Conservation (phyloP, 768 basidiomycete genomes). For the Mycena amicta region DNA sequence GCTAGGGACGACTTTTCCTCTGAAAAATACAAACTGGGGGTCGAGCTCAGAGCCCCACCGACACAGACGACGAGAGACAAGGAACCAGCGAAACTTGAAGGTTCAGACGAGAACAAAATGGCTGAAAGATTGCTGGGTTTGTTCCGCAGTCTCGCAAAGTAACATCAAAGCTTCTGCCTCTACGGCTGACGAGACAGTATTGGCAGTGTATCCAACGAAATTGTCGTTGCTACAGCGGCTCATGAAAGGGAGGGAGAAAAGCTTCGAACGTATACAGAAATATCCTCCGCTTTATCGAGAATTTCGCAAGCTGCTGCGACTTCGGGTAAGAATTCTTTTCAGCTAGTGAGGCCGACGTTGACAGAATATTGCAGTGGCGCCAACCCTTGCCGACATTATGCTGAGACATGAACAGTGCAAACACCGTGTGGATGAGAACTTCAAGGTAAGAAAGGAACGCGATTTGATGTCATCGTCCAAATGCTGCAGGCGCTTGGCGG, state of each 20-base stretch:
- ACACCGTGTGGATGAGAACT: constrained; percentile 41
- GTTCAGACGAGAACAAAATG: constrained; percentile 11
- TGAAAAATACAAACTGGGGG: constrained; percentile 13
- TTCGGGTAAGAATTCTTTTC: constrained; percentile 11
- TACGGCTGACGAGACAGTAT: background rate
- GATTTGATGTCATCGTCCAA: background rate
- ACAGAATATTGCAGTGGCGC: constrained; percentile 31
- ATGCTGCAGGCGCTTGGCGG: constrained; percentile 35
- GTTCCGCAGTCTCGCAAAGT: constrained; percentile 47
- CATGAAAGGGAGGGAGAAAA: constrained; percentile 50
- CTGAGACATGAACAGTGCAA: constrained; percentile 45
- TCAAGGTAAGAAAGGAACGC: constrained; percentile 15
- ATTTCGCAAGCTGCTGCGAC: constrained; percentile 44
- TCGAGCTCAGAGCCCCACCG: background rate
- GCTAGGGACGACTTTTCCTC: constrained; percentile 12
- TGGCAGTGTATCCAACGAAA: constrained; percentile 47
- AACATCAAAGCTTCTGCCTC: constrained; percentile 8
- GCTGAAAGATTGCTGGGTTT: constrained; percentile 32
- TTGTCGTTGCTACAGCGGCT: constrained; percentile 44
- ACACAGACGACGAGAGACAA: background rate
- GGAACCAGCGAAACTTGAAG: background rate
- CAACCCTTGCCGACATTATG: constrained; percentile 49
- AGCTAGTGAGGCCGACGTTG: background rate
- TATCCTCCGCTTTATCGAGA: constrained; percentile 50
- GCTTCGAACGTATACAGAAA: constrained; percentile 49